These are phyloP conservation scores for Aspergillus hiratsukae DNA, from an alignment of 2,329 filamentous ascomycete species.

Conservation along the genomic window DNA sequence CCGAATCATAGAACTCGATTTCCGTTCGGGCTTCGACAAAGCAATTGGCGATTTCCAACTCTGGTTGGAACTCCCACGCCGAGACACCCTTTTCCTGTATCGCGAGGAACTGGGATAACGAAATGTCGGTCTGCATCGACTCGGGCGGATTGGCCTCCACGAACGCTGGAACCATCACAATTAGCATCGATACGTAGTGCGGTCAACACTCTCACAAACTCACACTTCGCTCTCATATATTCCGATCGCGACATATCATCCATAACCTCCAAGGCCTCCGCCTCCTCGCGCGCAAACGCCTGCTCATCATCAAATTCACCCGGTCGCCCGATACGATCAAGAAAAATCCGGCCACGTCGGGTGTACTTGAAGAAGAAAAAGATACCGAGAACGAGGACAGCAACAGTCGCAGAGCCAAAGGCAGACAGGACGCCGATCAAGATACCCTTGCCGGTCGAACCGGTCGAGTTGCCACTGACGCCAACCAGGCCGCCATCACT, in stretches of 20 bases:
- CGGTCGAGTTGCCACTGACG: conserved; percentile 40
- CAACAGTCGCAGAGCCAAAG: conserved; percentile 83
- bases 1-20: conserved; percentile 97
- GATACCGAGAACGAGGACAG: conserved; percentile 71
- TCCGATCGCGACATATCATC: conserved; percentile 86
- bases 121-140: conserved; percentile 93
- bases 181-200: conserved; percentile 1
- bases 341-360: conserved; percentile 77
- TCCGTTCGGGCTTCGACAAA: conserved; percentile 96
- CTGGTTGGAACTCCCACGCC: conserved; percentile 99
- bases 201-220: background rate
- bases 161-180: conserved; percentile 60
- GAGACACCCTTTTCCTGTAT: conserved; percentile 99
- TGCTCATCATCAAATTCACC: conserved; percentile 98
- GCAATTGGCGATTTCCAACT: conserved; percentile 96
- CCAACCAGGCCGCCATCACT: conserved; percentile 21
- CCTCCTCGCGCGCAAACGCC: conserved; percentile 88
- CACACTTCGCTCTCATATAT: conserved; percentile 93
- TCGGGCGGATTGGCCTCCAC: conserved; percentile 92
- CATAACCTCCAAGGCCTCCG: conserved; percentile 91
- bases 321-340: conserved; percentile 87
- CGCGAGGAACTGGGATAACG: conserved; percentile 91
- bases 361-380: conserved; percentile 96
- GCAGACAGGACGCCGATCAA: conserved; percentile 93
- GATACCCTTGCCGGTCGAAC: conserved; percentile 68